Evolutionary conservation across 495 filamentous ascomycete genomes (phyloP), one percentile per base, ranked within the genome.

Genomic region (Elasticomyces elasticus): DNA sequence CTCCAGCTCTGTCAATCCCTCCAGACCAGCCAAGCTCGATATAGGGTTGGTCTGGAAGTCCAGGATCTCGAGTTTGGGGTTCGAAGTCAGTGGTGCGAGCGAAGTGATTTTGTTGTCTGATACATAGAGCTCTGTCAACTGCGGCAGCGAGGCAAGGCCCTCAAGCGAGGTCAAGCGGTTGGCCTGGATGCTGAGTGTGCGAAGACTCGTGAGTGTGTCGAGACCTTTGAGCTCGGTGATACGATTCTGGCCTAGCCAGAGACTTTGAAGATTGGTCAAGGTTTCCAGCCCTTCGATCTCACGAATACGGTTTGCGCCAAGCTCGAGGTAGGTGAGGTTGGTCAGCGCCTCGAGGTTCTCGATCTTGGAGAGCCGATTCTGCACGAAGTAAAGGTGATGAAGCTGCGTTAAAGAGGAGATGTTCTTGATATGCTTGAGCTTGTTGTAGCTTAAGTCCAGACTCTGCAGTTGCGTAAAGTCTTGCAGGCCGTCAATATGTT

Each of bases 171-270:
- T 85, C 57, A 99, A 85, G 31, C 92, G 87, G 71, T 99, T 99
- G 35, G 90, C 94, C 73, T 99, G 94, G 63, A 99, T 94, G 60
- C 87, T 92, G 48, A 99, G 82, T 59, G 96, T 86, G 57, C 81
- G 82, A 51, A 99, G 82, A 69, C 85, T 88, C 15, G 79, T 70
- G 26, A 99, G 77, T 15, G 74, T 75, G 27, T 76, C 75, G 27
- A 97, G 75, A 52, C 79, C 85, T 63, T 82, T 84, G 51, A 98
- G 76, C 66, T 89, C 80, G 1, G 83, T 86, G 62, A 99, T 95
- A 65, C 95, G 95, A 68, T 99, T 99, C 77, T 96, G 96, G 31
- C 91, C 92, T 7, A 99, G 72, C 94, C 94, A 99, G 12, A 99
- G 76, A 65, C 95, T 77, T 66, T 96, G 84, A 38, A 99, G 68